Evolutionary conservation across 2,329 filamentous ascomycete genomes (phyloP), one percentile per base, ranked within the genome.

Genomic region (Fusarium circinatum): DNA sequence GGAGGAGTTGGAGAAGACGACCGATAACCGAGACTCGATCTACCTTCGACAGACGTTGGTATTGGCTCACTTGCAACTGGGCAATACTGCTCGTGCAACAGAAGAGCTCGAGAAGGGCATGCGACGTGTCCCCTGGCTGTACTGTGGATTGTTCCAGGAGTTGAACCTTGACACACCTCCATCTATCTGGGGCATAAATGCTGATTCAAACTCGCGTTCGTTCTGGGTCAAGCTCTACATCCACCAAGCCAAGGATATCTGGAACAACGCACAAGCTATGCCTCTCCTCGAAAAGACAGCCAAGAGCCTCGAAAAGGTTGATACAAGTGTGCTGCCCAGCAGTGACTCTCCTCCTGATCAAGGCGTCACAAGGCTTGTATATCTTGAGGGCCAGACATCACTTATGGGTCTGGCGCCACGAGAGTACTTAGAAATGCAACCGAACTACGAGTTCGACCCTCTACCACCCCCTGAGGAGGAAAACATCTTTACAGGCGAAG

Each of bases 361-460:
- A 71, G 88, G 81, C 66, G 88, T 94, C 62, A 93, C 93, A 6
- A 89, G 95, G 48, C 93, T 97, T 79, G 89, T 94, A 28, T 91
- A 95, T 66, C 87, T 98, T 14, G 92, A 94, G 36, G 93, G 95
- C 74, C 90, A 91, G 7, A 92, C 92, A 2, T 84, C 87, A 3
- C 87, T 97, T 28, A 92, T 96, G 76, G 87, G 89, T 1, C 85
- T 93, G 44, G 86, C 96, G 12, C 94, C 95, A 2, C 86, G 87
- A 3, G 83, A 84, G 14, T 88, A 94, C 76, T 90, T 94, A 17
- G 86, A 88, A 24, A 85, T 87, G 39, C 86, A 90, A 52, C 91
- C 91, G 6, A 95, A 90, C 76, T 90, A 93, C 71, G 90, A 94
- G 24, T 96, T 94, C 28, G 95, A 98, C 79, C 94, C 94, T 4